Percentiles rank a stretch among this genome's conserved stretches.
These are phyloP conservation scores for Mrakia hoshinonis DNA, from an alignment of 768 basidiomycete species.

Conservation along the genomic window DNA sequence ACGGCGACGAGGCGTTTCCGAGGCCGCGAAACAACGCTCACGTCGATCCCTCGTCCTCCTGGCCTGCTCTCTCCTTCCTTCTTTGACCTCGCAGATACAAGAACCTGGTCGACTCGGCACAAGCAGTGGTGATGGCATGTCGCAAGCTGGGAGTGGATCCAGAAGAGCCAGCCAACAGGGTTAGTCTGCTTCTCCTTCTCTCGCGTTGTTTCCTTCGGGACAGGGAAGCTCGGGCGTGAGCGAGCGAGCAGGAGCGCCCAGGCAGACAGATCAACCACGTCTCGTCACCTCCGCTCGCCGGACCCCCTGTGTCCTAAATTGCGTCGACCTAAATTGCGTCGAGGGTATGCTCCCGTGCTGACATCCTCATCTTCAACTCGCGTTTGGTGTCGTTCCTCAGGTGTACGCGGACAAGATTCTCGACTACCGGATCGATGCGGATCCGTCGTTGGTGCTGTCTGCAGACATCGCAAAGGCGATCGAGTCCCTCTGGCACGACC, in stretches of 20 bases:
- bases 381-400: conserved; percentile 28
- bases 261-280: too few relatives aligned
- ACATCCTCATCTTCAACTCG: neutral
- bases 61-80: neutral
- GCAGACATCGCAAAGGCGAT: conserved; percentile 43
- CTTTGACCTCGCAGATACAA: conserved; percentile 32
- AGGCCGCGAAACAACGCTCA: too few relatives aligned
- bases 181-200: conserved; percentile 28
- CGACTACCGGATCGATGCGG: conserved; percentile 43
- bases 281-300: too few relatives aligned
- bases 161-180: conserved; percentile 55
- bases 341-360: neutral
- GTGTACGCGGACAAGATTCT: conserved; percentile 44
- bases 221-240: too few relatives aligned
- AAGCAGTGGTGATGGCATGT: conserved; percentile 76
- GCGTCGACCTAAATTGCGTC: too few relatives aligned
- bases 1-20: too few relatives aligned
- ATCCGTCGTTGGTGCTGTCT: conserved; percentile 37
- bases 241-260: too few relatives aligned
- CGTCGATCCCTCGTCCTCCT: neutral
- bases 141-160: conserved; percentile 76
- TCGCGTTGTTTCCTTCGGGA: neutral
- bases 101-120: conserved; percentile 77
- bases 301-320: too few relatives aligned
- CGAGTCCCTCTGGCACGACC: conserved; percentile 47